Evolutionary conservation across 106 monocot species (phyloP).

Genomic region (Amphibolis antarctica): DNA sequence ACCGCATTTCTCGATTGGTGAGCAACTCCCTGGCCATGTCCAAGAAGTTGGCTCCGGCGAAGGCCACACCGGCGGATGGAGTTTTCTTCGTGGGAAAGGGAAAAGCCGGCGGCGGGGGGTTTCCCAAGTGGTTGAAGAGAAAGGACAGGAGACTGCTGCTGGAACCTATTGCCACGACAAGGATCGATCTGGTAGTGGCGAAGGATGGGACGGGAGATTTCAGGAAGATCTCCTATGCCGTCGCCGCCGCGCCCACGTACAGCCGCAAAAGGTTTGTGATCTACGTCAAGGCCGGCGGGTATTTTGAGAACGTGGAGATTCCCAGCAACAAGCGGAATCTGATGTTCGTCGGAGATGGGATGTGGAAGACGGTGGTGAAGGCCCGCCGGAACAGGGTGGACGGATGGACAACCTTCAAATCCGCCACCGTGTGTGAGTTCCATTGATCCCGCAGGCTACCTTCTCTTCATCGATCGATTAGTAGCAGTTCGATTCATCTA

Average conservation of each 20-base stretch:
- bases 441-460: not conserved
- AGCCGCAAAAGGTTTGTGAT: constrained; percentile 48
- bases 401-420: constrained; percentile 72
- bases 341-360: constrained; percentile 78
- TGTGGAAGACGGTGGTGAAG: constrained; percentile 84
- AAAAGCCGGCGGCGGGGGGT: constrained; percentile 19
- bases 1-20: constrained; percentile 37
- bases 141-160: constrained; percentile 35
- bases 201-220: constrained; percentile 71
- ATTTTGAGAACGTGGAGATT: constrained; percentile 76
- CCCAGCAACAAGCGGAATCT: constrained; percentile 46
- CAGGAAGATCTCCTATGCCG: constrained; percentile 42
- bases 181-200: constrained; percentile 45
- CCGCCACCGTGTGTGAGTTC: constrained; percentile 73
- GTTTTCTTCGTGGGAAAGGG: constrained; percentile 39
- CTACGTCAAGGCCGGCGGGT: constrained; percentile 73
- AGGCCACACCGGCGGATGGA: constrained; percentile 1
- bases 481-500: not conserved
- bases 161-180: constrained; percentile 5
- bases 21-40: constrained; percentile 77
- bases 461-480: not conserved
- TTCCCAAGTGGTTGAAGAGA: constrained; percentile 38
- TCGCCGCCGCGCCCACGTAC: constrained; percentile 54
- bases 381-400: constrained; percentile 59
- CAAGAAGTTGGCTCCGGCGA: constrained; percentile 37